These are phyloP conservation scores for Russula emetica DNA, from an alignment of 768 basidiomycete genomes.

Conservation along the genomic window DNA sequence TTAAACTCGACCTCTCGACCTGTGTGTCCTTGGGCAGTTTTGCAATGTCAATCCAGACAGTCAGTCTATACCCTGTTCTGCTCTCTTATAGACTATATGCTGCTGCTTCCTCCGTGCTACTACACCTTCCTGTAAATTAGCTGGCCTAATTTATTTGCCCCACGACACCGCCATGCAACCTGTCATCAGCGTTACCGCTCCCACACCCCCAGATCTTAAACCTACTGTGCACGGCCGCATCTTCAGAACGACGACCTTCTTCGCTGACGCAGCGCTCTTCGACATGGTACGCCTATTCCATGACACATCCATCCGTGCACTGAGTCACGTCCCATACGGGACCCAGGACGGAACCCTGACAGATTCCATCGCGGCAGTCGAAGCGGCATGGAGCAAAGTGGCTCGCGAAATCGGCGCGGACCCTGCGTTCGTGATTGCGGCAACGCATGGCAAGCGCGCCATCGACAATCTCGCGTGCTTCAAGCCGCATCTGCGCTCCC, in stretches of 20 bases:
- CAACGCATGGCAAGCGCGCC: conserved; percentile 76
- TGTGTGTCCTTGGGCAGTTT: neutral
- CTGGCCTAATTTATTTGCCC: conserved; percentile 3
- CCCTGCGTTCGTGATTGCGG: conserved; percentile 61
- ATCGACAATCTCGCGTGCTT: conserved; percentile 66
- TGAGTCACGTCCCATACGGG: neutral
- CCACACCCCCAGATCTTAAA: conserved; percentile 3
- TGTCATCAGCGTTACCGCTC: conserved; percentile 13
- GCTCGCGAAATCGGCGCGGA: conserved; percentile 66
- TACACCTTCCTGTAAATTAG: conserved; percentile 4
- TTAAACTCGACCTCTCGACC: neutral
- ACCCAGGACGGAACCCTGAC: conserved; percentile 64
- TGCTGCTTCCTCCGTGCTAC: neutral
- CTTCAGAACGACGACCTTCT: conserved; percentile 36
- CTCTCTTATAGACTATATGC: neutral
- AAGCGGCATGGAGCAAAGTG: conserved; percentile 51
- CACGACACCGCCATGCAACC: conserved; percentile 1
- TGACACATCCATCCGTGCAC: neutral
- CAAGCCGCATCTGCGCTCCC: conserved; percentile 50
- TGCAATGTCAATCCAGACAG: neutral
- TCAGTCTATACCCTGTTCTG: neutral
- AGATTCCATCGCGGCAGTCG: conserved; percentile 68
- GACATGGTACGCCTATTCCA: conserved; percentile 50
- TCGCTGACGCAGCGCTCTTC: conserved; percentile 57
- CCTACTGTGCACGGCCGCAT: conserved; percentile 7